phyloP scores from a whole-genome alignment of 768 basidiomycete genomes.

The Strobilomyces dryophilus region DNA sequence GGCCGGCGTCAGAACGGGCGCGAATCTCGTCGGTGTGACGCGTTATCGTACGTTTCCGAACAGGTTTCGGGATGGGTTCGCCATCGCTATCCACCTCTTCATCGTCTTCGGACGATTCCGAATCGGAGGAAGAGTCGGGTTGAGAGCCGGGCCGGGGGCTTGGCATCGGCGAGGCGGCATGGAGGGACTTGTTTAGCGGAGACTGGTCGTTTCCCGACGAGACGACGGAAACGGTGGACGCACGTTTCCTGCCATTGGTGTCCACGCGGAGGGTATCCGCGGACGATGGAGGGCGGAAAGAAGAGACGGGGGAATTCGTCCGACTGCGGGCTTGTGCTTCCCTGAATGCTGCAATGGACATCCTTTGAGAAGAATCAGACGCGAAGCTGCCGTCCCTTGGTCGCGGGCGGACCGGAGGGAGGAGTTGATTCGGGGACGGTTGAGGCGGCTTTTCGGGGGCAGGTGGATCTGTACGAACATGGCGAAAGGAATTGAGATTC shows the following conservation, averaged over 20 bases:
- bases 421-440: constrained; percentile 20
- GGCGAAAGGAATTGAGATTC: constrained; percentile 72
- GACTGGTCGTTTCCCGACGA: constrained; percentile 16
- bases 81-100: constrained; percentile 36
- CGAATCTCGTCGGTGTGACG: constrained; percentile 11
- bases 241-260: constrained; percentile 21
- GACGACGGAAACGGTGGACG: constrained; percentile 28
- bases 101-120: constrained; percentile 35
- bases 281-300: constrained; percentile 38
- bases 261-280: constrained; percentile 30
- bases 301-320: constrained; percentile 57
- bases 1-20: constrained; percentile 19
- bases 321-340: constrained; percentile 67
- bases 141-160: constrained; percentile 13
- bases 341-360: constrained; percentile 77
- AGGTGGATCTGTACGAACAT: constrained; percentile 50
- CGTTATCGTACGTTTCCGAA: constrained; percentile 33
- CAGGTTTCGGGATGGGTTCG: constrained; percentile 31
- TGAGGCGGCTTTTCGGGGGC: constrained; percentile 23
- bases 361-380: constrained; percentile 68
- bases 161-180: constrained; percentile 4
- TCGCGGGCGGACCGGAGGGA: constrained; percentile 41
- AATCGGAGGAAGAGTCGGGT: constrained; percentile 26
- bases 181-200: constrained; percentile 9
- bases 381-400: constrained; percentile 55